Conservation (phyloP, 2,329 filamentous ascomycete species). For the Cytospora schulzeri region DNA sequence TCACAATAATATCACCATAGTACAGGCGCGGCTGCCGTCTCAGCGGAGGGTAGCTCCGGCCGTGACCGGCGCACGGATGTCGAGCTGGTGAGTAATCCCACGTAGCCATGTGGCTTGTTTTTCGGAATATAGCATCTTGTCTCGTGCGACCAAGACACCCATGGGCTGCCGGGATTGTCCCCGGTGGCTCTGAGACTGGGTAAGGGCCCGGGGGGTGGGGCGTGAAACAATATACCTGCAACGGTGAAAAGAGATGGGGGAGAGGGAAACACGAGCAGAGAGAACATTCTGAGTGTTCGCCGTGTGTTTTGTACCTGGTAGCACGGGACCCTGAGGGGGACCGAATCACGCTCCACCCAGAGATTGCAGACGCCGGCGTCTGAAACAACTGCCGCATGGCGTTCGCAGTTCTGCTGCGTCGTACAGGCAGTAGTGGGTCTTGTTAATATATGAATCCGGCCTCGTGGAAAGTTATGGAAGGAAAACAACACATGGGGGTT, state of each 20-base stretch:
- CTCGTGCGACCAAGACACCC: slow-evolving; percentile 8
- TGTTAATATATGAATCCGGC: background rate
- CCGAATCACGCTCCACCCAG: slow-evolving; percentile 7
- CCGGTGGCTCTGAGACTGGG: slow-evolving; percentile 4
- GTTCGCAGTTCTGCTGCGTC: slow-evolving; percentile 10
- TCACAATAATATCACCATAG: background rate
- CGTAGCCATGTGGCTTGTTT: slow-evolving; percentile 20
- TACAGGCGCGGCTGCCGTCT: background rate
- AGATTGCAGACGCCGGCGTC: slow-evolving; percentile 8
- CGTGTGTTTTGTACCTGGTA: slow-evolving; percentile 6
- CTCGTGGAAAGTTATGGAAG: slow-evolving; percentile 1
- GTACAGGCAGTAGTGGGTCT: background rate
- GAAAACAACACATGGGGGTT: background rate
- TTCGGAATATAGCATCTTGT: slow-evolving; percentile 17
- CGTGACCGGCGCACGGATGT: background rate
- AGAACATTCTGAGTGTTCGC: background rate
- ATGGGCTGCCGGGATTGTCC: slow-evolving; percentile 10
- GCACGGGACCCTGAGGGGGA: background rate
- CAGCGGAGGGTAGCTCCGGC: background rate
- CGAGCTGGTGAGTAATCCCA: slow-evolving; percentile 7
- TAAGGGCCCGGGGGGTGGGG: background rate
- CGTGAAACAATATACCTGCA: slow-evolving; percentile 19
- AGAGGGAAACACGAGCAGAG: background rate
- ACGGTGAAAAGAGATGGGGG: background rate
- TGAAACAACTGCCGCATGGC: slow-evolving; percentile 27